Evolutionary conservation across 306 rosid species (phyloP).

Genomic region (Geum urbanum): DNA sequence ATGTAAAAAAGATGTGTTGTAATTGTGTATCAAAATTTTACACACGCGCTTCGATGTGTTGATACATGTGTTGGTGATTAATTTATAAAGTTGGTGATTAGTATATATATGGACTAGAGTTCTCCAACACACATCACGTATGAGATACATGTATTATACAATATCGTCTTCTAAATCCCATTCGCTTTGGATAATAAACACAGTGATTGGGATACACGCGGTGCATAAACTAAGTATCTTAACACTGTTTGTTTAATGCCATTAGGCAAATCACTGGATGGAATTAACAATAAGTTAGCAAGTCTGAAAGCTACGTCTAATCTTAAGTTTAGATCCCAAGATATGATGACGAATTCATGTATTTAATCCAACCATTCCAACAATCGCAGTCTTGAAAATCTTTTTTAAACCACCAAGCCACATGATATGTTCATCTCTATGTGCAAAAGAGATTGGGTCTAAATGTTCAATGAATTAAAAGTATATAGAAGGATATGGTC

Average conservation of each 20-base stretch:
- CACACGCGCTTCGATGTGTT: no score
- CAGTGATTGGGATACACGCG: not conserved
- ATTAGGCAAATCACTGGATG: not conserved
- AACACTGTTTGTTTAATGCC: not conserved
- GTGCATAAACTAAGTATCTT: not conserved
- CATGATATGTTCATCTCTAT: not conserved
- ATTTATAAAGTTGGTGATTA: no score
- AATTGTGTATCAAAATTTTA: no score
- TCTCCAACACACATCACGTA: not conserved
- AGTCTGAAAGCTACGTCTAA: not conserved
- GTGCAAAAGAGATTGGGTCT: slow-evolving; percentile 3
- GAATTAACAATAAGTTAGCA: not conserved
- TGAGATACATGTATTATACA: no score
- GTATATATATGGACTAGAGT: no score
- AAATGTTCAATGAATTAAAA: not conserved
- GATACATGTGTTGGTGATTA: no score
- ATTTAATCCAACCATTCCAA: not conserved
- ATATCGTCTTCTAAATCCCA: no score
- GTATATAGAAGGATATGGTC: not conserved
- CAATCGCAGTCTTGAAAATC: not conserved
- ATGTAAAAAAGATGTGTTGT: no score
- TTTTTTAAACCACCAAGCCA: slow-evolving; percentile 4
- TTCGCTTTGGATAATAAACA: not conserved
- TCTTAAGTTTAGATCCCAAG: not conserved
- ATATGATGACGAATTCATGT: not conserved